These are phyloP conservation scores for Huntiella omanensis DNA, from an alignment of 2,329 filamentous ascomycete species.

Conservation along the genomic window DNA sequence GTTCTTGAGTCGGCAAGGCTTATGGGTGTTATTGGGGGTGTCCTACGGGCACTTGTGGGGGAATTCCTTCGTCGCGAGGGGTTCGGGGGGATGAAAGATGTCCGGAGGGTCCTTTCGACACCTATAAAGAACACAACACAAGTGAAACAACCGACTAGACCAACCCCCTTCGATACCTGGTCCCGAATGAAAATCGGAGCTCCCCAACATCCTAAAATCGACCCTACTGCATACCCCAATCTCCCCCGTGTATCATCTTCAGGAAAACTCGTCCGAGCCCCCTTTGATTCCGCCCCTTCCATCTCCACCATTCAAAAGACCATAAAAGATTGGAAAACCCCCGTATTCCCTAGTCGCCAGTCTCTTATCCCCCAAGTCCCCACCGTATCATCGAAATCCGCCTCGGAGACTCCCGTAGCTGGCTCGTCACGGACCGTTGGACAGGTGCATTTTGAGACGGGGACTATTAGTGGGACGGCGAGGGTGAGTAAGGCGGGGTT, in stretches of 20 bases:
- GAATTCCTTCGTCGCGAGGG: slow-evolving; percentile 50
- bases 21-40: slow-evolving; percentile 23
- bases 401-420: slow-evolving; percentile 6
- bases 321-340: slow-evolving; percentile 57
- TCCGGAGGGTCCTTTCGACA: no score
- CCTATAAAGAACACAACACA: no score
- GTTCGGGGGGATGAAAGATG: background rate
- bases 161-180: slow-evolving; percentile 22
- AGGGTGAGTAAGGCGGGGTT: slow-evolving; percentile 46
- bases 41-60: slow-evolving; percentile 49
- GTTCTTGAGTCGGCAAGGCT: background rate
- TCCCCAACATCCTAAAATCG: background rate
- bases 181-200: slow-evolving; percentile 16
- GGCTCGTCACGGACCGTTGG: slow-evolving; percentile 4
- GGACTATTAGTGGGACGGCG: slow-evolving; percentile 13
- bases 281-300: slow-evolving; percentile 8
- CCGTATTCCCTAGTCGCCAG: slow-evolving; percentile 42
- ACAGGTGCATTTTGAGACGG: slow-evolving; percentile 9
- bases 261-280: slow-evolving; percentile 9
- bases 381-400: slow-evolving; percentile 11
- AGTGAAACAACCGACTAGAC: background rate
- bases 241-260: slow-evolving; percentile 6
- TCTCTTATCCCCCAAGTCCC: slow-evolving; percentile 23
- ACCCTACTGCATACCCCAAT: slow-evolving; percentile 3
- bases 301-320: slow-evolving; percentile 23